A percentile compares a stretch with the other conserved stretches of the same genome.
These are phyloP conservation scores for Globisporangium polare DNA, from an alignment of 352 stramenopile genomes.

Conservation along the genomic window DNA sequence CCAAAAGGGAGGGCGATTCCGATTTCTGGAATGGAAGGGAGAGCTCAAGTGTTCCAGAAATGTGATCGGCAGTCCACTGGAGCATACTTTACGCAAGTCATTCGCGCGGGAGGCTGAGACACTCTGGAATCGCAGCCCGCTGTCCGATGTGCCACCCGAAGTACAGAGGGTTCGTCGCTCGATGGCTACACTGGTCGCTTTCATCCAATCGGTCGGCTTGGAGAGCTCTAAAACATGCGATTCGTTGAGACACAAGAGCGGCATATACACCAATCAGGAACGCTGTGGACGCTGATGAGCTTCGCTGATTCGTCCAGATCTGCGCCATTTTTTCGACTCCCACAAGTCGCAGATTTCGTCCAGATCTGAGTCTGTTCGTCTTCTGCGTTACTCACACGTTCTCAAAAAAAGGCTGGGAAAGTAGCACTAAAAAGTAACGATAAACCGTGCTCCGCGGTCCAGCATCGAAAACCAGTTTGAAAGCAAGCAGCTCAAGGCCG, in stretches of 20 bases:
- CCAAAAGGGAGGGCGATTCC: too few relatives aligned
- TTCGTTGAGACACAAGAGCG: too few relatives aligned
- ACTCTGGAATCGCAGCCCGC: too few relatives aligned
- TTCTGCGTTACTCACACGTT: background rate
- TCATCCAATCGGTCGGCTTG: background rate
- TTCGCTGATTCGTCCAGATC: background rate
- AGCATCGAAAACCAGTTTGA: slow-evolving; percentile 1
- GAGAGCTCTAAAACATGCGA: background rate
- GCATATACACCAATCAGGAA: too few relatives aligned
- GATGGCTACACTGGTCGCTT: slow-evolving; percentile 4
- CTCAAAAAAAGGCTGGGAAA: background rate
- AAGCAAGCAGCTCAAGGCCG: background rate
- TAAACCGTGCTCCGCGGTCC: background rate
- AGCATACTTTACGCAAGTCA: too few relatives aligned
- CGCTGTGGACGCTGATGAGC: too few relatives aligned
- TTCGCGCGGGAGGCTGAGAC: too few relatives aligned
- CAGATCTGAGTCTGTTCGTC: background rate
- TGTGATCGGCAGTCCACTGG: too few relatives aligned
- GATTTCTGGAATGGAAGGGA: too few relatives aligned
- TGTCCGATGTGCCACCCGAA: too few relatives aligned
- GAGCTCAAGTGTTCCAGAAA: too few relatives aligned
- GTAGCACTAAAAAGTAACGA: slow-evolving; percentile 9
- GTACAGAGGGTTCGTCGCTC: too few relatives aligned
- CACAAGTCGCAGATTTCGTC: background rate
- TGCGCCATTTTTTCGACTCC: background rate